Evolutionary conservation across 2,329 filamentous ascomycete species (phyloP), one percentile per base, ranked within the genome.

Genomic region (Nemania sp.): DNA sequence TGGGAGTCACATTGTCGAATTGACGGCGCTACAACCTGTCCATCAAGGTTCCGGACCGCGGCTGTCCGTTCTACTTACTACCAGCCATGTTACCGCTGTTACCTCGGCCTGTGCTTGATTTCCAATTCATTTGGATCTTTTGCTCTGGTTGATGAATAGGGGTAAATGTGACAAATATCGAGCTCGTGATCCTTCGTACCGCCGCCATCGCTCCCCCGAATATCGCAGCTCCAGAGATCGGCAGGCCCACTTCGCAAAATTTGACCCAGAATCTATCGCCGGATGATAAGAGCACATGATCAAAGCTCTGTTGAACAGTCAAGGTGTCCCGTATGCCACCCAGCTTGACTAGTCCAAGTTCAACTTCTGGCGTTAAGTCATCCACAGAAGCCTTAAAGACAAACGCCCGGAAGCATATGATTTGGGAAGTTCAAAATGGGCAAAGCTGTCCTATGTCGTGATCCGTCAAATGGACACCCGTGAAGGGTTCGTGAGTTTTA

Each of bases 381-480:
- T 33, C 30, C 37, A 46, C 34, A n/a, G 12, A 44, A 43, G 47
- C 19, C 54, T 47, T 44, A 36, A 43, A 37, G 22, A 48, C 15
- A 36, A 52, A 42, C 31, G 47, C 20, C 30, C 11, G 15, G 19
- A n/a, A n/a, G 9, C 15, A 41, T 47, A 46, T 54, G 43, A 6
- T 55, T 57, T 47, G 42, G 55, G 52, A 46, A 51, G 55, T 23
- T 57, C 41, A 17, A 40, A 22, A 37, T 49, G 37, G 6, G 39
- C 20, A 28, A 33, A 24, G 15, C 28, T 36, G 31, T 36, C 44
- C 23, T 14, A 5, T 15, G 45, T 20, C 30, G 37, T 11, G n/a
- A 39, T 8, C 17, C n/a, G 19, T 36, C 33, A 17, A 20, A 37
- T 17, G 24, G n/a, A 36, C 26, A 12, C 11, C 36, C 6, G 34